Evolutionary conservation across 371 early-diverging fungal genomes (phyloP).

Genomic region (Scutellospora calospora): DNA sequence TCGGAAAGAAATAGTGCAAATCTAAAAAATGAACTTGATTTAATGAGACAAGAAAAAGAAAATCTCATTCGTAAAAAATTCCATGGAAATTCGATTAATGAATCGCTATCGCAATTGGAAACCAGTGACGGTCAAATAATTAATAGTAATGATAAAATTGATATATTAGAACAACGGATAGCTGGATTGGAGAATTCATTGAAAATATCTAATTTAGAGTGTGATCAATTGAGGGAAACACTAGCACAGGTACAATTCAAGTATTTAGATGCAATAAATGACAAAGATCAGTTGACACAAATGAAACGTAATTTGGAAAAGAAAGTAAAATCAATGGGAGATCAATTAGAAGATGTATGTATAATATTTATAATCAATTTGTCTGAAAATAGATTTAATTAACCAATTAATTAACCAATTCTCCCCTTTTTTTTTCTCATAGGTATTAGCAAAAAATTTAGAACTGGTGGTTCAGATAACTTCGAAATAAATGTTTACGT

Average conservation of each 20-base stretch:
- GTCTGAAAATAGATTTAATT: no score
- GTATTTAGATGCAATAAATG: constrained; percentile 10
- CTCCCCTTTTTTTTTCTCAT: no score
- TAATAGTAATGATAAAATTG: background rate
- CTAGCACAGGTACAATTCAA: background rate
- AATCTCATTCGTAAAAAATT: no score
- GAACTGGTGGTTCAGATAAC: no score
- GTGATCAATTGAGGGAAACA: constrained; percentile 14
- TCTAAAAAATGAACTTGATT: background rate
- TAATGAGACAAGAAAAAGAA: background rate
- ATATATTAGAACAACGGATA: background rate
- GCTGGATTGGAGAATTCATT: constrained; percentile 1
- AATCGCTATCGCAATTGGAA: no score
- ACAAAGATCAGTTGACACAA: constrained; percentile 9
- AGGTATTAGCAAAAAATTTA: no score
- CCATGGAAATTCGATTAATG: no score
- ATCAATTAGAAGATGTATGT: background rate
- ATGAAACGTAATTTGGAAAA: background rate
- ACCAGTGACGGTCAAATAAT: no score
- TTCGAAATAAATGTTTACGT: no score
- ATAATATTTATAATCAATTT: background rate
- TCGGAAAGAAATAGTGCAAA: background rate
- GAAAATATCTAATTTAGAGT: background rate
- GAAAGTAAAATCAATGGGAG: background rate
- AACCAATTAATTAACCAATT: no score